phyloP scores from a whole-genome alignment of 75 land plant genomes.

The Sequoia sempervirens region DNA sequence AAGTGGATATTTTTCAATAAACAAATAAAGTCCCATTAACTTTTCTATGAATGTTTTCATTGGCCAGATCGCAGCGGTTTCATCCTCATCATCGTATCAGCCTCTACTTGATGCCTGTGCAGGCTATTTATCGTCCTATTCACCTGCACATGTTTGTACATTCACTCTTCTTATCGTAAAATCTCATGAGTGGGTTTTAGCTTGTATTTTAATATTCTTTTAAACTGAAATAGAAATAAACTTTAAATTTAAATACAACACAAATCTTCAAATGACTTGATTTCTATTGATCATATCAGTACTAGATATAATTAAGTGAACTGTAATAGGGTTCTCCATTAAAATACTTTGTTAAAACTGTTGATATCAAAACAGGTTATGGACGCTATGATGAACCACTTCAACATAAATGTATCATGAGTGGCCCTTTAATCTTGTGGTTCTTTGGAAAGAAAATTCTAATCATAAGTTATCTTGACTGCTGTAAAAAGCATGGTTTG shows the following conservation, averaged over 20 bases:
- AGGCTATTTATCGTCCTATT: slow-evolving; percentile 80
- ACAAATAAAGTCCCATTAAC: not conserved
- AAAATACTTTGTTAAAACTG: not conserved
- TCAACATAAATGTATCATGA: not conserved
- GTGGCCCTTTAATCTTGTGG: not conserved
- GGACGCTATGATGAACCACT: not conserved
- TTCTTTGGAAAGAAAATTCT: not conserved
- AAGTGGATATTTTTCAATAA: not conserved
- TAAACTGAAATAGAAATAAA: not conserved
- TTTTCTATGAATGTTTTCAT: slow-evolving; percentile 4
- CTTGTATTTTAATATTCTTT: not conserved
- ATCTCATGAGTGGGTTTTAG: not conserved
- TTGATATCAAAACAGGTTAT: not conserved
- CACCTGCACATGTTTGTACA: slow-evolving; percentile 74
- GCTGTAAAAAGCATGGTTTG: not conserved
- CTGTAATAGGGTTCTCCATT: not conserved
- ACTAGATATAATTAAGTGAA: not conserved
- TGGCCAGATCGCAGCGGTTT: slow-evolving; percentile 68
- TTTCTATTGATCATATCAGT: not conserved
- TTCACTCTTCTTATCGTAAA: slow-evolving; percentile 9
- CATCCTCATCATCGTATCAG: slow-evolving; percentile 54
- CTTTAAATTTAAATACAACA: not conserved
- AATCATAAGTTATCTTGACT: not conserved
- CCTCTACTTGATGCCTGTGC: slow-evolving; percentile 82
- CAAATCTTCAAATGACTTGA: not conserved